Evolutionary conservation across 352 stramenopile genomes (phyloP).

Genomic region (Phytopythium vexans): DNA sequence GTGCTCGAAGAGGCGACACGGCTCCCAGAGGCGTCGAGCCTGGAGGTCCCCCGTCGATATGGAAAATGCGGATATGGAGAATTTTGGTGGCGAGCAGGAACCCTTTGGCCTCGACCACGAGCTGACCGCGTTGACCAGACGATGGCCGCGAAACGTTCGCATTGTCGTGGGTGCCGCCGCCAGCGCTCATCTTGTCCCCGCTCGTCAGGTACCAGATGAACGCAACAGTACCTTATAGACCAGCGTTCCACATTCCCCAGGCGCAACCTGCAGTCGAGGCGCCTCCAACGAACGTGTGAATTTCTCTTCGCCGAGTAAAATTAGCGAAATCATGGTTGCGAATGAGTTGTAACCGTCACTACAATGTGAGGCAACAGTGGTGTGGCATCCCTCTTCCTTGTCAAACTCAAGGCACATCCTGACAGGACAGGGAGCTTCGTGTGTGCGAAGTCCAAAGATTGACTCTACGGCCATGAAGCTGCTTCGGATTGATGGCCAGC

Average conservation of each 20-base stretch:
- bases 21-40: background rate
- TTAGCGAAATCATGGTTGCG: background rate
- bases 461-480: too few relatives aligned
- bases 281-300: too few relatives aligned
- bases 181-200: background rate
- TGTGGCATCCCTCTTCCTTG: too few relatives aligned
- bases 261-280: too few relatives aligned
- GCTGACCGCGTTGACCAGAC: constrained; percentile 9
- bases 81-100: constrained; percentile 31
- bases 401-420: too few relatives aligned
- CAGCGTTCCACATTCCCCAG: too few relatives aligned
- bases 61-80: constrained; percentile 30
- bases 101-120: constrained; percentile 34
- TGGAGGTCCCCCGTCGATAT: constrained; percentile 11
- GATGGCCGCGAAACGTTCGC: background rate
- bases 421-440: too few relatives aligned
- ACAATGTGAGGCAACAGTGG: too few relatives aligned
- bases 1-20: background rate
- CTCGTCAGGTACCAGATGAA: too few relatives aligned
- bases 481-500: too few relatives aligned
- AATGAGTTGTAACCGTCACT: background rate
- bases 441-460: too few relatives aligned
- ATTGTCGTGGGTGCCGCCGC: background rate
- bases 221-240: too few relatives aligned
- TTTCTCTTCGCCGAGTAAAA: background rate